These are phyloP conservation scores for Taphrina deformans DNA, from an alignment of 1,139 yeast genomes.

Conservation along the genomic window DNA sequence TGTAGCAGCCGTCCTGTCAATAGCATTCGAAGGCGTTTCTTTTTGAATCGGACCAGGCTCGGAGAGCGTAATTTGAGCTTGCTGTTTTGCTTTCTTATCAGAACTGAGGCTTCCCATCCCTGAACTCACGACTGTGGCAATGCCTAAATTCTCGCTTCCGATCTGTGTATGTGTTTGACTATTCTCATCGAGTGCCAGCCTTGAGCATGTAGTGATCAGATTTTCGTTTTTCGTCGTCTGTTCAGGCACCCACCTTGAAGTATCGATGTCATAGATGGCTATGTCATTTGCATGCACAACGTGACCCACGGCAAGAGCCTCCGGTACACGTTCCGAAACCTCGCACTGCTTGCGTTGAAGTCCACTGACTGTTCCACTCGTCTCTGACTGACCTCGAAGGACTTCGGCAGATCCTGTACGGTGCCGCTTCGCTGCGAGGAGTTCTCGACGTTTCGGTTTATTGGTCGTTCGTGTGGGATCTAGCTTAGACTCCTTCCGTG, in stretches of 20 bases:
- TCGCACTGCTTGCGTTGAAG: no score
- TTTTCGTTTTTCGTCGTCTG: no score
- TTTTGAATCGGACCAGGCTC: neutral
- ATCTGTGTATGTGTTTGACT: no score
- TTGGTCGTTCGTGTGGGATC: neutral
- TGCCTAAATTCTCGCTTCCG: neutral
- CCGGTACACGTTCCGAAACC: neutral
- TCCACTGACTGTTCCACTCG: neutral
- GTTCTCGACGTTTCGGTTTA: neutral
- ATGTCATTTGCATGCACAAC: neutral
- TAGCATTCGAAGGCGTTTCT: neutral
- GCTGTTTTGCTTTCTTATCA: neutral
- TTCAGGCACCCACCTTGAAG: conserved; percentile 1
- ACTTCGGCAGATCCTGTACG: neutral
- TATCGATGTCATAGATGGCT: conserved; percentile 5
- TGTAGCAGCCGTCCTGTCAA: neutral
- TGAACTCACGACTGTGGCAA: neutral
- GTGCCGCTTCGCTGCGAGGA: neutral
- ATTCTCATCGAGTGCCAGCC: neutral
- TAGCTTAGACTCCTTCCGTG: neutral
- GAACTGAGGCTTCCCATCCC: neutral
- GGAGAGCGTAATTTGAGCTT: neutral
- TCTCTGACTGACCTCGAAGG: neutral
- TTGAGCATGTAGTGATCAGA: neutral
- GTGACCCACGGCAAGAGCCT: neutral